These are phyloP conservation scores for Nectriaceae sp. DNA, from an alignment of 2,329 filamentous ascomycete genomes.

Conservation along the genomic window DNA sequence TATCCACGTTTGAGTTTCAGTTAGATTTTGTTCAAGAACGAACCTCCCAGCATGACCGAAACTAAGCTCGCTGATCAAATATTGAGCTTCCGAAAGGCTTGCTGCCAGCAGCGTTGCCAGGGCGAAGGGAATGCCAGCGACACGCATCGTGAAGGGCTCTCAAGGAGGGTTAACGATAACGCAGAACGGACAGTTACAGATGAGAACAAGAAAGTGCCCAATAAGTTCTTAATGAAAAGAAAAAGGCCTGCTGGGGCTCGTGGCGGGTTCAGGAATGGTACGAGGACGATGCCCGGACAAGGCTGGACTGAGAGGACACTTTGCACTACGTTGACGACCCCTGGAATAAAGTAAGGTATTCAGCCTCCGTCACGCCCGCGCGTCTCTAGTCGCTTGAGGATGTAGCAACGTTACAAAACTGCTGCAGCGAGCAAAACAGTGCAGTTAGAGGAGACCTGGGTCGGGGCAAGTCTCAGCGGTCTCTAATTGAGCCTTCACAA, in stretches of 20 bases:
- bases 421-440: too few species aligned
- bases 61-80: slow-evolving; percentile 71
- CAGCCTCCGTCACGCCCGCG: neutral
- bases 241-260: neutral
- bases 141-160: slow-evolving; percentile 45
- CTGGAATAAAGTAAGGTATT: slow-evolving; percentile 12
- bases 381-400: neutral
- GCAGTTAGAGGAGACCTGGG: too few species aligned
- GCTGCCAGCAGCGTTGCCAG: slow-evolving; percentile 47
- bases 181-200: neutral
- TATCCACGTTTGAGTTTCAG: neutral
- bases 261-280: slow-evolving; percentile 8
- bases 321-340: neutral
- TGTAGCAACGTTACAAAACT: too few species aligned
- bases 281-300: slow-evolving; percentile 18
- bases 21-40: too few species aligned
- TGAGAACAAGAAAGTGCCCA: neutral
- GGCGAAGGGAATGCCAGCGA: slow-evolving; percentile 30
- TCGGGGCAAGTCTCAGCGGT: too few species aligned
- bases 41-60: slow-evolving; percentile 73
- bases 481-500: too few species aligned
- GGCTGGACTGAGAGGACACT: slow-evolving; percentile 19
- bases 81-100: slow-evolving; percentile 60
- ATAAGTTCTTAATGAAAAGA: slow-evolving; percentile 1
- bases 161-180: neutral